Percentiles rank a stretch among this genome's conserved stretches.
These are phyloP conservation scores for Candida lessepsii DNA, from an alignment of 805 yeast genomes.

Conservation along the genomic window DNA sequence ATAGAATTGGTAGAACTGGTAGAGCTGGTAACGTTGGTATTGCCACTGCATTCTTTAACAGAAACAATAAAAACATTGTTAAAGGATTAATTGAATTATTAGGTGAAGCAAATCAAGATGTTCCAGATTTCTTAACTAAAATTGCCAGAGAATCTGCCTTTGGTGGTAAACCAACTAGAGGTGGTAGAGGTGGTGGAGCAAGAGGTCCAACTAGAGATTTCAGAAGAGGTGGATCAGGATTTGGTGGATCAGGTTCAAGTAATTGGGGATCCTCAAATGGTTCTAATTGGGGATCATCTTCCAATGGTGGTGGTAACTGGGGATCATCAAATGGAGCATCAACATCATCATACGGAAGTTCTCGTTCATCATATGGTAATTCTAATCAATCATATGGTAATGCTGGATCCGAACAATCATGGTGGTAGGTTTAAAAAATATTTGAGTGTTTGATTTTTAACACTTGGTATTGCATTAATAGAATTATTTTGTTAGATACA, in stretches of 20 bases:
- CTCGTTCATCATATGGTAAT: conserved; percentile 6
- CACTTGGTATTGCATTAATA: conserved; percentile 13
- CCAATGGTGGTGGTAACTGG: conserved; percentile 19
- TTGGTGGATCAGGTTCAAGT: conserved; percentile 35
- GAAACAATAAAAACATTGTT: conserved; percentile 86
- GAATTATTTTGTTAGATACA: conserved; percentile 5
- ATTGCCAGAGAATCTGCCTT: conserved; percentile 73
- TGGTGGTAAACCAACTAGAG: conserved; percentile 43
- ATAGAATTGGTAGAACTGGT: conserved; percentile 99
- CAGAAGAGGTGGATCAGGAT: conserved; percentile 47
- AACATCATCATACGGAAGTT: conserved; percentile 11
- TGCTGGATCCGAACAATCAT: conserved; percentile 28
- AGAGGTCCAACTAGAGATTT: conserved; percentile 46
- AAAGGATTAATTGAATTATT: conserved; percentile 85
- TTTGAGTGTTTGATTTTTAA: conserved; percentile 2
- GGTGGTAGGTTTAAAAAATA: conserved; percentile 37
- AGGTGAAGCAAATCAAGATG: conserved; percentile 96
- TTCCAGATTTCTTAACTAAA: conserved; percentile 82
- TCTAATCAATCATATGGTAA: conserved; percentile 6
- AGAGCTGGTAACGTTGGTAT: conserved; percentile 99
- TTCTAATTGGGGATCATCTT: conserved; percentile 16
- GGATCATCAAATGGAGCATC: too few relatives aligned
- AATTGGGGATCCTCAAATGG: conserved; percentile 19
- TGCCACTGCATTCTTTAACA: conserved; percentile 97
- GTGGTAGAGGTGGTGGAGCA: conserved; percentile 39